phyloP scores from a whole-genome alignment of 2,329 filamentous ascomycete genomes.

The Pseudogymnoascus sp. region DNA sequence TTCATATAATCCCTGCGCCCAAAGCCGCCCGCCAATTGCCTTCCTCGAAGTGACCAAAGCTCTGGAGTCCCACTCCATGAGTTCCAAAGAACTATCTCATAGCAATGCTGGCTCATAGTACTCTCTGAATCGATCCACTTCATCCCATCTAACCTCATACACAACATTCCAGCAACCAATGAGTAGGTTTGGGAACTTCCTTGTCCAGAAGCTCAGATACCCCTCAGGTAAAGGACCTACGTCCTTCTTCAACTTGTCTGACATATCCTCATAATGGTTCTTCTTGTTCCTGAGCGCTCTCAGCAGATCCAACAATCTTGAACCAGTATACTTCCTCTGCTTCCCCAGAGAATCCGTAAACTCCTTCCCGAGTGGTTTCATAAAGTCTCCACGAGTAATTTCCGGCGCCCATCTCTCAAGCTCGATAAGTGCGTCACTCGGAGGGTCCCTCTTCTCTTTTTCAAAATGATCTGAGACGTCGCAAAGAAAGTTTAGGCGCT shows the following conservation, averaged over 20 bases:
- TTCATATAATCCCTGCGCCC: background rate
- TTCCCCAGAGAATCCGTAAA: constrained; percentile 89
- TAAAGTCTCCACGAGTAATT: constrained; percentile 66
- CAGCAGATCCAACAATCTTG: constrained; percentile 75
- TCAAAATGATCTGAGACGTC: constrained; percentile 97
- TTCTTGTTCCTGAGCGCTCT: constrained; percentile 91
- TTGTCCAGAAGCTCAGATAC: constrained; percentile 63
- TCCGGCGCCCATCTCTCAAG: constrained; percentile 48
- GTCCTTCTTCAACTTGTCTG: constrained; percentile 64
- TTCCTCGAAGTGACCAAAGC: background rate
- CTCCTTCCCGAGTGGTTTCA: constrained; percentile 65
- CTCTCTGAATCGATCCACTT: constrained; percentile 54
- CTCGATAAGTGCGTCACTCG: constrained; percentile 58
- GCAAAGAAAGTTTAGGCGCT: constrained; percentile 85
- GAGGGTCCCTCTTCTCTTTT: constrained; percentile 79
- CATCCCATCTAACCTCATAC: constrained; percentile 46
- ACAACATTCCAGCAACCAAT: constrained; percentile 61
- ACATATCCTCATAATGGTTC: constrained; percentile 97
- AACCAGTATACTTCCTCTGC: constrained; percentile 89
- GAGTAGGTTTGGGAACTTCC: constrained; percentile 58
- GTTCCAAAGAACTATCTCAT: background rate
- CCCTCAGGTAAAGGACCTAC: constrained; percentile 59
- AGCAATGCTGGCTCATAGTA: constrained; percentile 51
- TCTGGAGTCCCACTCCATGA: background rate
- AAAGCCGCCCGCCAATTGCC: background rate